Conservation (phyloP, 2,329 filamentous ascomycete genomes). For the Cryphonectria carpinicola region DNA sequence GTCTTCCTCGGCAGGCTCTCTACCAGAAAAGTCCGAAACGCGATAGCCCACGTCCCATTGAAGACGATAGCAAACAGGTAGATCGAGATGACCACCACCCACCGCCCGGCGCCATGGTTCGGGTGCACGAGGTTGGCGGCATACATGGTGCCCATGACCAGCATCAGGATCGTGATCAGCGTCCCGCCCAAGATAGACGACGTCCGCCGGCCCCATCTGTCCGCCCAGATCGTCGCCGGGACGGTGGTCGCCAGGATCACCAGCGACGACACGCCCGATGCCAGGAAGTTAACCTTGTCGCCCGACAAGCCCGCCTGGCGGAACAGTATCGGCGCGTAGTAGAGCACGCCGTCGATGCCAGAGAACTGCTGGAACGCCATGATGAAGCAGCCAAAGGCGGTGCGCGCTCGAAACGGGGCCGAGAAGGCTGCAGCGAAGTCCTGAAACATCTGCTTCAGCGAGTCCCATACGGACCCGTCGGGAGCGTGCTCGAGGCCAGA, state of each 20-base stretch:
- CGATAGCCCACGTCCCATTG: constrained; percentile 55
- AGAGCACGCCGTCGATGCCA: constrained; percentile 65
- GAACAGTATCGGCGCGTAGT: constrained; percentile 65
- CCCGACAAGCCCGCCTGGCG: constrained; percentile 60
- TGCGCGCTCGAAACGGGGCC: constrained; percentile 46
- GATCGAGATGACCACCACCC: constrained; percentile 56
- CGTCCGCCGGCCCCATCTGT: constrained; percentile 59
- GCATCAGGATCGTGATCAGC: constrained; percentile 53
- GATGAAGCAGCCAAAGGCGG: constrained; percentile 58
- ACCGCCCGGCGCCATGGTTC: constrained; percentile 44
- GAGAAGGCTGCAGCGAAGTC: constrained; percentile 36
- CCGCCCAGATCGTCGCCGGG: constrained; percentile 57
- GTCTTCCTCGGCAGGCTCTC: constrained; percentile 61
- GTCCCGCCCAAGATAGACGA: constrained; percentile 58
- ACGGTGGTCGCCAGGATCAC: constrained; percentile 59
- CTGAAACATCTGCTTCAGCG: constrained; percentile 16
- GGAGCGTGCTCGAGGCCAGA: constrained; percentile 34
- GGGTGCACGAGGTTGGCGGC: constrained; percentile 46
- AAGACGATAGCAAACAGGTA: constrained; percentile 54
- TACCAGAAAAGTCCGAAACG: constrained; percentile 55
- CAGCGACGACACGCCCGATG: constrained; percentile 62
- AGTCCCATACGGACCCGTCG: constrained; percentile 33
- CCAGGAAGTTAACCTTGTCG: constrained; percentile 57
- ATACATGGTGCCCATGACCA: constrained; percentile 57
- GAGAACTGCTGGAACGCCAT: constrained; percentile 63